Conservation (phyloP, 805 yeast genomes). For the Saturnispora besseyi region DNA sequence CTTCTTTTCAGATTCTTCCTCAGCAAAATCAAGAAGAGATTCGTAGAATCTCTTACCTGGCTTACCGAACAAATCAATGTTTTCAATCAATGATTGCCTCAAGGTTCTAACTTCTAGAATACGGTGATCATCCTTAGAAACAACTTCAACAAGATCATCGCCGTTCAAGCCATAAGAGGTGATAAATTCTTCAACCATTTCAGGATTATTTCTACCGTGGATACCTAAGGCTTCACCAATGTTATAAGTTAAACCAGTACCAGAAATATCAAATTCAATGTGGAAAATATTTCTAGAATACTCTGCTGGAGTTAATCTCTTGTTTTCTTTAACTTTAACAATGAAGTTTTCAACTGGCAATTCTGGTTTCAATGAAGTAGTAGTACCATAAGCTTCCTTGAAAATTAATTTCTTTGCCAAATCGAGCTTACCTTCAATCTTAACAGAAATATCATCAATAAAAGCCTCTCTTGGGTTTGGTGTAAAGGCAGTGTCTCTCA, state of each 20-base stretch:
- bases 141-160: conserved; percentile 58
- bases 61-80: conserved; percentile 83
- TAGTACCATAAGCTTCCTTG: conserved; percentile 64
- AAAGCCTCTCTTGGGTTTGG: conserved; percentile 52
- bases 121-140: conserved; percentile 53
- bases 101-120: conserved; percentile 69
- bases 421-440: conserved; percentile 32
- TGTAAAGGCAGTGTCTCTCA: conserved; percentile 48
- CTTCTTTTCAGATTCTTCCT: conserved; percentile 57
- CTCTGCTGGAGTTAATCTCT: conserved; percentile 80
- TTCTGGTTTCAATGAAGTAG: conserved; percentile 74
- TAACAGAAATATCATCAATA: conserved; percentile 33
- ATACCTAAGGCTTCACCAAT: conserved; percentile 97
- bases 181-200: conserved; percentile 61
- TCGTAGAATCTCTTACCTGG: conserved; percentile 95
- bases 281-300: conserved; percentile 95
- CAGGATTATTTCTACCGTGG: conserved; percentile 75
- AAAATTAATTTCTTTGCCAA: conserved; percentile 67
- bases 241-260: conserved; percentile 84
- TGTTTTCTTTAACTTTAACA: conserved; percentile 85
- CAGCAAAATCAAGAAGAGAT: conserved; percentile 62
- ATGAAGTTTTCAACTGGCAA: conserved; percentile 75
- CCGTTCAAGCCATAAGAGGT: conserved; percentile 62
- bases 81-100: conserved; percentile 70
- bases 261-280: conserved; percentile 84